A percentile compares a stretch with the other conserved stretches of the same genome.
phyloP scores from a whole-genome alignment of 495 filamentous ascomycete species.

The Xylaria bambusicola region DNA sequence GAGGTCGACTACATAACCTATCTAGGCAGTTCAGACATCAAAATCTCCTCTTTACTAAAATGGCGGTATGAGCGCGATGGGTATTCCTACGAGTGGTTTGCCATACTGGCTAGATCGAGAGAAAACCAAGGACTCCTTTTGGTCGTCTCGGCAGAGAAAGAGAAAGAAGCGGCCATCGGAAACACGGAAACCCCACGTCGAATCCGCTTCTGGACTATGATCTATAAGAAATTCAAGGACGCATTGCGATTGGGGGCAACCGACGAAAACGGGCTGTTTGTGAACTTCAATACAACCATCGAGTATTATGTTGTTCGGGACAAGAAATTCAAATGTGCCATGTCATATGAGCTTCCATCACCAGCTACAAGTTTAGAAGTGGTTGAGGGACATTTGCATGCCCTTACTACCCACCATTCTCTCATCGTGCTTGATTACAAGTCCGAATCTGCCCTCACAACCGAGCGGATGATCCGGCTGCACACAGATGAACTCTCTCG shows the following conservation, averaged over 20 bases:
- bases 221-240: slow-evolving; percentile 40
- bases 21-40: slow-evolving; percentile 42
- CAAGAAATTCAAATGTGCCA: slow-evolving; percentile 44
- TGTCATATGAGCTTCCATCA: slow-evolving; percentile 42
- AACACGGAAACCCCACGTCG: slow-evolving; percentile 10
- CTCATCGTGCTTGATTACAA: slow-evolving; percentile 45
- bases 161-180: slow-evolving; percentile 15
- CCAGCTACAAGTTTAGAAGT: slow-evolving; percentile 44
- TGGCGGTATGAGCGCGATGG: slow-evolving; percentile 48
- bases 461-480: slow-evolving; percentile 27
- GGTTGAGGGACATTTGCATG: slow-evolving; percentile 43
- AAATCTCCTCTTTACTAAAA: slow-evolving; percentile 44
- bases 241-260: slow-evolving; percentile 46
- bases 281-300: slow-evolving; percentile 43
- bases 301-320: slow-evolving; percentile 52
- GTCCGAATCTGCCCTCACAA: slow-evolving; percentile 23
- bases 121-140: slow-evolving; percentile 43
- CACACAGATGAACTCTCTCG: slow-evolving; percentile 42
- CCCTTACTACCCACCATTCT: slow-evolving; percentile 46
- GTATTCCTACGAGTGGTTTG: slow-evolving; percentile 40
- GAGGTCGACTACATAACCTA: slow-evolving; percentile 40
- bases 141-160: slow-evolving; percentile 43
- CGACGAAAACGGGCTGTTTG: slow-evolving; percentile 47
- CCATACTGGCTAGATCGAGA: slow-evolving; percentile 43
- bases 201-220: slow-evolving; percentile 49